These are phyloP conservation scores for Flueggea neowawraea DNA, from an alignment of 441 rosid genomes.

Conservation along the genomic window DNA sequence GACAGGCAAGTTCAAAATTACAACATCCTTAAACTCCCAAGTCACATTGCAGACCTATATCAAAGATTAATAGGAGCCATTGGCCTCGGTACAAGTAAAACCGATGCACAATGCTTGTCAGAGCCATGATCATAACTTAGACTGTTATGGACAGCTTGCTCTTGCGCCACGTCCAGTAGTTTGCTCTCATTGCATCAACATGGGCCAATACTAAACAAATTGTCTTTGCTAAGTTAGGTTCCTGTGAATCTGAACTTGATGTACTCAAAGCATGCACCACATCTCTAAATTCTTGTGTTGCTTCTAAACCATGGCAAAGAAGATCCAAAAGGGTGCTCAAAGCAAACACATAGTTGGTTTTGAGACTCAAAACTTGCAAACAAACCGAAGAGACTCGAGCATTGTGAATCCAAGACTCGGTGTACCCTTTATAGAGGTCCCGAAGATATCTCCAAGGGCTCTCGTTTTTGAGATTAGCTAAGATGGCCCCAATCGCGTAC, in stretches of 20 bases:
- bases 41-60: too few species aligned
- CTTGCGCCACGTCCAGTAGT: conserved; percentile 87
- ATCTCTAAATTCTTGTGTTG: conserved; percentile 60
- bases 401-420: conserved; percentile 50
- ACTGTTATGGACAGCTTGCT: conserved; percentile 34
- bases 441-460: conserved; percentile 92
- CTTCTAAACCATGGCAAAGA: conserved; percentile 59
- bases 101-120: too few species aligned
- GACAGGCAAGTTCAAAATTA: too few species aligned
- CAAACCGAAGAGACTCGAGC: conserved; percentile 59
- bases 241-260: conserved; percentile 32
- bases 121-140: neutral
- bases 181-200: conserved; percentile 72
- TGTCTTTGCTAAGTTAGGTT: conserved; percentile 40
- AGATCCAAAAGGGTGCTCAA: conserved; percentile 76
- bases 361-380: conserved; percentile 44
- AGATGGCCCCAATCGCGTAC: conserved; percentile 65
- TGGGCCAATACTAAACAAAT: conserved; percentile 56
- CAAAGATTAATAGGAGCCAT: too few species aligned
- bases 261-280: conserved; percentile 45
- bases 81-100: too few species aligned
- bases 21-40: too few species aligned
- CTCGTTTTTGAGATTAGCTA: conserved; percentile 66
- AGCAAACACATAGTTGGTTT: conserved; percentile 58
- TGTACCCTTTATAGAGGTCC: conserved; percentile 71